phyloP scores from a whole-genome alignment of 805 yeast genomes.

The Lipomyces orientalis region DNA sequence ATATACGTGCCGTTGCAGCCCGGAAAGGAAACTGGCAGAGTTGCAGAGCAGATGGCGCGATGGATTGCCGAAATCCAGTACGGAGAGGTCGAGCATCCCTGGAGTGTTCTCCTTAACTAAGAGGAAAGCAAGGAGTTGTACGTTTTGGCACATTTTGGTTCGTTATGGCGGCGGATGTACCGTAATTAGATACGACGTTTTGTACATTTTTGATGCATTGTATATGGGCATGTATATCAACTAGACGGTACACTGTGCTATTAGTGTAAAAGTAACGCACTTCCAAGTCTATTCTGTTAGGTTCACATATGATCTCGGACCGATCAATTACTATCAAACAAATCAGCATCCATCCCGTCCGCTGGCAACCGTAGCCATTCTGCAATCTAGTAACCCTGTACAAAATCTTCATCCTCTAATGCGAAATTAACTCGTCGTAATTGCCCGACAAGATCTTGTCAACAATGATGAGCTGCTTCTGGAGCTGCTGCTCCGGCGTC shows the following conservation, averaged over 20 bases:
- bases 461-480: constrained; percentile 76
- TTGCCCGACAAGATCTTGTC: constrained; percentile 85
- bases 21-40: constrained; percentile 78
- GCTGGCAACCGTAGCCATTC: neutral
- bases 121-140: neutral
- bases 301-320: neutral
- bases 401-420: constrained; percentile 10
- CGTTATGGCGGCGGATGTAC: constrained; percentile 54
- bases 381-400: neutral
- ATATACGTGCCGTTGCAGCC: constrained; percentile 79
- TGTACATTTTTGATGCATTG: constrained; percentile 5
- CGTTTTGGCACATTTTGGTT: constrained; percentile 82
- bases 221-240: neutral
- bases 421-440: constrained; percentile 60
- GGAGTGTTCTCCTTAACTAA: constrained; percentile 33
- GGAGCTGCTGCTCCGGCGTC: constrained; percentile 61
- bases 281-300: neutral
- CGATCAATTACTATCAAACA: neutral
- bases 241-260: neutral
- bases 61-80: constrained; percentile 94
- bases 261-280: neutral
- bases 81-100: constrained; percentile 69
- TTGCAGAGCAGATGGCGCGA: constrained; percentile 75
- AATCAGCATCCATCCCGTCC: neutral
- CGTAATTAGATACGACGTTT: neutral